These are phyloP conservation scores for Spiraea crenata DNA, from an alignment of 331 rosid species.

Conservation along the genomic window DNA sequence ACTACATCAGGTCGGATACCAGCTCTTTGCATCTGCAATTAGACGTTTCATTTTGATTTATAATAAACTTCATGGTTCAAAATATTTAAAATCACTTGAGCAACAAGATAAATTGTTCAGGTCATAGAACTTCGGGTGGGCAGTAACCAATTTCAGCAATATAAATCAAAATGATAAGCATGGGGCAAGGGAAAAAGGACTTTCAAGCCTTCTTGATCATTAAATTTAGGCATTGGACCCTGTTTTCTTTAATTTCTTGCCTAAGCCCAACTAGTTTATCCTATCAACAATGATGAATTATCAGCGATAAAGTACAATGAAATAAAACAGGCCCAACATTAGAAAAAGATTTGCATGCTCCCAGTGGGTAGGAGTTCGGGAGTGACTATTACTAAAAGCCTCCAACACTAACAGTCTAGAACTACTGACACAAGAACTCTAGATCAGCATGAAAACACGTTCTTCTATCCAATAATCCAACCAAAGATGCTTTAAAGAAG, in stretches of 20 bases:
- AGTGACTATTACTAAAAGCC: not conserved
- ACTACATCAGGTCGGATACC: constrained; percentile 84
- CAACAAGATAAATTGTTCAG: not conserved
- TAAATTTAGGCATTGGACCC: not conserved
- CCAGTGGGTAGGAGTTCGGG: not conserved
- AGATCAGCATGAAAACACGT: not conserved
- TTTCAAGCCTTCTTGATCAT: not conserved
- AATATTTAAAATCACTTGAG: not conserved
- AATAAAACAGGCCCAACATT: not conserved
- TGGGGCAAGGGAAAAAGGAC: not conserved
- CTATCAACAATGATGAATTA: no score
- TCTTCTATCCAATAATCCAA: constrained; percentile 6
- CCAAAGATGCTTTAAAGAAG: constrained; percentile 2
- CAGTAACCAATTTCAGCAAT: not conserved
- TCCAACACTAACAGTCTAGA: not conserved
- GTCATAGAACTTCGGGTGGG: not conserved
- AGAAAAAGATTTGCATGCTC: not conserved
- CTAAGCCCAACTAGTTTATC: no score
- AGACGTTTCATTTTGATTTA: constrained; percentile 43
- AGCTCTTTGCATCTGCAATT: constrained; percentile 93
- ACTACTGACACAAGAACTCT: not conserved
- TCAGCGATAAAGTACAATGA: no score
- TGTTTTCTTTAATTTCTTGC: no score
- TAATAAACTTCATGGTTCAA: constrained; percentile 34
- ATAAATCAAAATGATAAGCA: not conserved